phyloP scores from a whole-genome alignment of 2,329 filamentous ascomycete species.

The Decorospora gaudefroyi region DNA sequence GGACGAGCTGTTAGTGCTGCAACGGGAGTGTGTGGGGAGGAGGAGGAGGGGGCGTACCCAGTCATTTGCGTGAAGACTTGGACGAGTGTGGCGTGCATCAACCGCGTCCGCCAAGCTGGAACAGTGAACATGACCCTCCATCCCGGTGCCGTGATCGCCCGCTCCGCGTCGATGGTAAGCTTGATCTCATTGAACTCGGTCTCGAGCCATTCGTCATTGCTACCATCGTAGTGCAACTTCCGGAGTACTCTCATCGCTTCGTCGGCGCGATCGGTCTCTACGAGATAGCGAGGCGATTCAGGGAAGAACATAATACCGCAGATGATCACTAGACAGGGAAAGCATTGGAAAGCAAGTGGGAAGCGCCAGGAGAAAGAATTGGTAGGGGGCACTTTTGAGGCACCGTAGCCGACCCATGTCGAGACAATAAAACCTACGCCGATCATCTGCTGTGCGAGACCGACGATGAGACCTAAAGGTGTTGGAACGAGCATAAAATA shows the following conservation, averaged over 20 bases:
- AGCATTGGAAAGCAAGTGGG: slow-evolving; percentile 54
- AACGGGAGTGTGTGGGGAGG: too few species aligned
- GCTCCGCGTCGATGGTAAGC: slow-evolving; percentile 64
- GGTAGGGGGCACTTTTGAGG: slow-evolving; percentile 41
- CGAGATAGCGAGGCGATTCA: slow-evolving; percentile 45
- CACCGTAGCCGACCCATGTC: slow-evolving; percentile 57
- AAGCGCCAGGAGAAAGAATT: slow-evolving; percentile 51
- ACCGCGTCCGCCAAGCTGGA: slow-evolving; percentile 63
- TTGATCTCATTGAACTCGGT: slow-evolving; percentile 64
- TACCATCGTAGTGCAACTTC: slow-evolving; percentile 60
- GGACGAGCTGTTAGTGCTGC: background rate
- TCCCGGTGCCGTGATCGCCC: slow-evolving; percentile 57
- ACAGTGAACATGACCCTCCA: slow-evolving; percentile 64
- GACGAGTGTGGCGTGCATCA: slow-evolving; percentile 64
- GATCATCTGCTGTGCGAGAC: slow-evolving; percentile 62
- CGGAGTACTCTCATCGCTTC: slow-evolving; percentile 54
- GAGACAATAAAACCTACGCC: slow-evolving; percentile 62
- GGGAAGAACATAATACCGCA: slow-evolving; percentile 51
- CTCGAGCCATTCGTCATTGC: slow-evolving; percentile 62
- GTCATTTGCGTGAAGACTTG: slow-evolving; percentile 69
- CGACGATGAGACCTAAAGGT: slow-evolving; percentile 55
- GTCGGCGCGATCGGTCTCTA: slow-evolving; percentile 58
- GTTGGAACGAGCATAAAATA: background rate
- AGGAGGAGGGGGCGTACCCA: slow-evolving; percentile 49
- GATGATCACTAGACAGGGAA: slow-evolving; percentile 52